These are phyloP conservation scores for Carex scoparia DNA, from an alignment of 176 grass and related monocot species.

Conservation along the genomic window DNA sequence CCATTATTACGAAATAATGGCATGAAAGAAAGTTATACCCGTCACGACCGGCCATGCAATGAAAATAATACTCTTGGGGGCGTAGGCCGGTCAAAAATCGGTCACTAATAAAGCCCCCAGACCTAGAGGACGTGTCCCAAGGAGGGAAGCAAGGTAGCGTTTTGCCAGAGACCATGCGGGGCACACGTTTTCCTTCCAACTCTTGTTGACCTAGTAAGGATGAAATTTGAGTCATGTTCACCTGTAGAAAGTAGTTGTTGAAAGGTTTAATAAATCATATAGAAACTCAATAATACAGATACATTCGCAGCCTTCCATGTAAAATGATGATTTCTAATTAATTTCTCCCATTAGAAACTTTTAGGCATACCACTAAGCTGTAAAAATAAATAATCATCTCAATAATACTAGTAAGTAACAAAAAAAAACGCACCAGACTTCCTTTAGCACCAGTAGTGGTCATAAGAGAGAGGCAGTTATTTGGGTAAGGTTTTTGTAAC, in stretches of 20 bases:
- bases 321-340: neutral
- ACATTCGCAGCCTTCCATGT: neutral
- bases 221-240: slow-evolving; percentile 96
- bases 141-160: slow-evolving; percentile 83
- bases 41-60: slow-evolving; percentile 98
- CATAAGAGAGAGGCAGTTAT: slow-evolving; percentile 95
- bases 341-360: neutral
- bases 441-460: slow-evolving; percentile 90
- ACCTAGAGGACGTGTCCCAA: slow-evolving; percentile 71
- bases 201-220: slow-evolving; percentile 90
- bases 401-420: neutral
- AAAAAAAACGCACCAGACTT: slow-evolving; percentile 42
- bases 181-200: slow-evolving; percentile 89
- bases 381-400: neutral
- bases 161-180: slow-evolving; percentile 92
- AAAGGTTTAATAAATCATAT: slow-evolving; percentile 1
- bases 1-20: slow-evolving; percentile 18
- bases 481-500: slow-evolving; percentile 65
- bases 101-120: slow-evolving; percentile 83
- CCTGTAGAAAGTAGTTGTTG: slow-evolving; percentile 38
- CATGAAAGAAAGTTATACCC: slow-evolving; percentile 43
- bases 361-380: neutral
- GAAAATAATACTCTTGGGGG: slow-evolving; percentile 97
- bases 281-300: neutral
- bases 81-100: slow-evolving; percentile 93